Evolutionary conservation across 768 basidiomycete genomes (phyloP), one percentile per base, ranked within the genome.

Genomic region (Mycena sanguinolenta): DNA sequence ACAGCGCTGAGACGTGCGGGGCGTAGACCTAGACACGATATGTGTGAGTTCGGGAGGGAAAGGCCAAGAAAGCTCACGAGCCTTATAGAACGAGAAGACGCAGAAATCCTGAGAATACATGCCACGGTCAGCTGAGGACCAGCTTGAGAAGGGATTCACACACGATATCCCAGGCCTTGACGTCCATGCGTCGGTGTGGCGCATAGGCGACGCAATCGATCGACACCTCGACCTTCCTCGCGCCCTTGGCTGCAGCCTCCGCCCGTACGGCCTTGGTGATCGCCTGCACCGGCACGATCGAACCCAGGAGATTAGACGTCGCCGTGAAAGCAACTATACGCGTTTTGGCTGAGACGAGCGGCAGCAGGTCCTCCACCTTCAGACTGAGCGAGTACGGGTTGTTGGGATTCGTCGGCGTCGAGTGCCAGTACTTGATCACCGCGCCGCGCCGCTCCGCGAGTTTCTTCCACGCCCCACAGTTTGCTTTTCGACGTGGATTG

Each of bases 191-290:
- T 17, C 92, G 83, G 75, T 95, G 92, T 0, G 93, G 92, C 5
- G 92, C 91, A 73, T 91, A 94, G 3, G 92, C 92, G 3, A 95
- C 94, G 70, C 92, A 93, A 74, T 95, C 94, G 3, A 94, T 84
- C 0, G 85, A 87, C 17, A 94, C 82, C 77, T 95, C 90, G 32
- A 93, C 80, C 76, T 92, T 90, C 66, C 77, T 77, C 14, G 86
- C 84, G 28, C 92, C 90, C 60, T 85, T 81, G 23, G 84, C 82
- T 49, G 79, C 80, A 2, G 90, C 91, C 21, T 84, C 82, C 12
- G 80, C 81, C 17, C 92, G 79, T 12, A 90, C 80, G 4, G 87
- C 88, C 28, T 80, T 78, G 13, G 89, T 85, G 30, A 90, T 79
- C 10, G 88, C 86, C 70, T 89, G 86, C 13, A 94, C 86, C 0